Evolutionary conservation across 441 rosid genomes (phyloP), one percentile per base, ranked within the genome.

Genomic region (Populus hybrid): DNA sequence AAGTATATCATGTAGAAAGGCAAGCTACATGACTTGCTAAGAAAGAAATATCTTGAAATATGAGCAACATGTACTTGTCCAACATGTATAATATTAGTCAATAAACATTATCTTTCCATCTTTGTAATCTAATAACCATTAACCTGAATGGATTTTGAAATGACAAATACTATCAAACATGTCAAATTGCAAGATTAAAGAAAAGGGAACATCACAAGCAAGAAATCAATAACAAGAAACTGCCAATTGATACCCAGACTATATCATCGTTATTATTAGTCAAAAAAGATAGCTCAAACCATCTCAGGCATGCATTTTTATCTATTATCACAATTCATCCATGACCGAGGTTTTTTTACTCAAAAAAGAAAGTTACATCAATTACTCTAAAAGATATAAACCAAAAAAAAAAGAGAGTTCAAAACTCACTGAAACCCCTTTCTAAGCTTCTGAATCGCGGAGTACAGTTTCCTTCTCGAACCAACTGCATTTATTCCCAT

Each of bases 401-500:
- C 75, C 10, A 21, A 42, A 53, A 73, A 36, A 73, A 53, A 76
- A 75, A 23, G 10, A 21, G 3, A 61, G 28, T 63, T 63, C 66
- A 74, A 76, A 81, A 78, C 81, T 89, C 89, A 89, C 40, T 90
- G 87, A 69, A 85, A 83, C 36, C 89, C 91, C 81, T 82, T 86
- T 46, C 85, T 88, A 70, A 91, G 94, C 86, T 89, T 91, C 82
- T 84, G 90, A 36, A 91, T 91, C 3, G 93, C 93, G 30, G 87
- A 75, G 64, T 84, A 88, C 73, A 91, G 80, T 81, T 88, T 91
- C 84, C 94, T 77, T 76, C 94, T 81, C 11, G 94, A 91, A 35
- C 94, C 94, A 42, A 89, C 94, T 2, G 94, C 94, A 69, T 84
- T 89, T 14, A 91, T 88, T 40, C 94, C 94, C 94, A 91, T 91